Conservation (phyloP, 257 asterid genomes). For the Cinchona pubescens region DNA sequence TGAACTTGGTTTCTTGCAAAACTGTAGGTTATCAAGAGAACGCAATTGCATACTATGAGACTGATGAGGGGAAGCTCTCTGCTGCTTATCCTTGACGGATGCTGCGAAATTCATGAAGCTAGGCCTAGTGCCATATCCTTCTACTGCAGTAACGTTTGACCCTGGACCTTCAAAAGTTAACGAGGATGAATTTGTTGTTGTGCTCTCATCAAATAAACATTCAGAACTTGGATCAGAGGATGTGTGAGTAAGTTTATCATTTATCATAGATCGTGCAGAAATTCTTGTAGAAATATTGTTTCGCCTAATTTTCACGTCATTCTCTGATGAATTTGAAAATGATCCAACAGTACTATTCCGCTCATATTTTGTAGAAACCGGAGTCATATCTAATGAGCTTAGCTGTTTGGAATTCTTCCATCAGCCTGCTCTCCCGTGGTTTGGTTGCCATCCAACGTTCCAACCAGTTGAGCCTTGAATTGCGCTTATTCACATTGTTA, state of each 20-base stretch:
- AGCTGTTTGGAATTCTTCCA: slow-evolving; percentile 35
- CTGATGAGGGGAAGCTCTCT: slow-evolving; percentile 22
- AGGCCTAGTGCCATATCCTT: slow-evolving; percentile 34
- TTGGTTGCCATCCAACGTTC: slow-evolving; percentile 78
- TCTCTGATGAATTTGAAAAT: slow-evolving; percentile 40
- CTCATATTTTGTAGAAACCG: slow-evolving; percentile 25
- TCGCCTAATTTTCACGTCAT: slow-evolving; percentile 33
- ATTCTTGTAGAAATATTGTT: slow-evolving; percentile 36
- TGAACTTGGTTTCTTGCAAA: slow-evolving; percentile 54
- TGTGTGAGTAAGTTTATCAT: slow-evolving; percentile 48
- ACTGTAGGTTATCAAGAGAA: slow-evolving; percentile 46
- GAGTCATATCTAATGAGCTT: slow-evolving; percentile 33
- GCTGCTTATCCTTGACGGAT: slow-evolving; percentile 47
- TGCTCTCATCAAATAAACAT: slow-evolving; percentile 54
- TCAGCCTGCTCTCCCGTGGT: slow-evolving; percentile 47
- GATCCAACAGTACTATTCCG: slow-evolving; percentile 19
- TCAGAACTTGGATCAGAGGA: slow-evolving; percentile 57
- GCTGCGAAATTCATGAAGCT: slow-evolving; percentile 66
- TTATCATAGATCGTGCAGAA: slow-evolving; percentile 43
- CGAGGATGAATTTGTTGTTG: slow-evolving; percentile 66
- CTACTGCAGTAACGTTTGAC: slow-evolving; percentile 38
- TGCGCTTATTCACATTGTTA: slow-evolving; percentile 28
- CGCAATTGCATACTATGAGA: slow-evolving; percentile 43
- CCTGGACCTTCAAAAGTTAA: slow-evolving; percentile 56
- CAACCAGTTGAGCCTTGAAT: slow-evolving; percentile 51